phyloP scores from a whole-genome alignment of 345 rosid genomes.

The Turritis glabra region DNA sequence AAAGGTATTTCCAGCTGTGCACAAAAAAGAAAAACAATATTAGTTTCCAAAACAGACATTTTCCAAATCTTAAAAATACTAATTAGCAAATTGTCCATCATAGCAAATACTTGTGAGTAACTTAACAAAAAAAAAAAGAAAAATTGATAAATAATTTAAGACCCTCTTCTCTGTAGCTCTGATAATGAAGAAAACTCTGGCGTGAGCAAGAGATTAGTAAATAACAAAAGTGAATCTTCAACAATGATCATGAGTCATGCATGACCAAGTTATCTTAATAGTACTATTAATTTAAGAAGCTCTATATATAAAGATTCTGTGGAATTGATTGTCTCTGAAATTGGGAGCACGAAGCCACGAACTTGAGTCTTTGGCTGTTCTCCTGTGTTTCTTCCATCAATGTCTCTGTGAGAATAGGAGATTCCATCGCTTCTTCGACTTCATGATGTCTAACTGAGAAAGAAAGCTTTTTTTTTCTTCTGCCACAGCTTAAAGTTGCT shows the following conservation, averaged over 20 bases:
- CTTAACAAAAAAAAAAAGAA: no score
- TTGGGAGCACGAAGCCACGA: slow-evolving; percentile 24
- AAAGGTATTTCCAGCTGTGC: neutral
- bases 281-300: neutral
- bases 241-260: slow-evolving; percentile 1
- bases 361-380: slow-evolving; percentile 10
- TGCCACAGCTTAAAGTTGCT: slow-evolving; percentile 11
- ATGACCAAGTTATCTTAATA: neutral
- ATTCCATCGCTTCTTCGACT: slow-evolving; percentile 16
- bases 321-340: slow-evolving; percentile 14
- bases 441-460: neutral
- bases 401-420: neutral
- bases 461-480: neutral
- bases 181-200: no score
- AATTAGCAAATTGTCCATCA: neutral
- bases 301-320: slow-evolving; percentile 9
- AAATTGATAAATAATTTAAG: neutral
- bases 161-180: neutral
- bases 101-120: no score
- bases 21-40: no score
- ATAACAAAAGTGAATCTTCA: slow-evolving; percentile 11
- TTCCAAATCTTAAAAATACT: neutral
- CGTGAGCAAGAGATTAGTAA: no score
- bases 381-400: slow-evolving; percentile 7
- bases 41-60: slow-evolving; percentile 9